A percentile compares a stretch with the other conserved stretches of the same genome.
These are phyloP conservation scores for Cucurbita pepo DNA, from an alignment of 306 rosid genomes.

Conservation along the genomic window DNA sequence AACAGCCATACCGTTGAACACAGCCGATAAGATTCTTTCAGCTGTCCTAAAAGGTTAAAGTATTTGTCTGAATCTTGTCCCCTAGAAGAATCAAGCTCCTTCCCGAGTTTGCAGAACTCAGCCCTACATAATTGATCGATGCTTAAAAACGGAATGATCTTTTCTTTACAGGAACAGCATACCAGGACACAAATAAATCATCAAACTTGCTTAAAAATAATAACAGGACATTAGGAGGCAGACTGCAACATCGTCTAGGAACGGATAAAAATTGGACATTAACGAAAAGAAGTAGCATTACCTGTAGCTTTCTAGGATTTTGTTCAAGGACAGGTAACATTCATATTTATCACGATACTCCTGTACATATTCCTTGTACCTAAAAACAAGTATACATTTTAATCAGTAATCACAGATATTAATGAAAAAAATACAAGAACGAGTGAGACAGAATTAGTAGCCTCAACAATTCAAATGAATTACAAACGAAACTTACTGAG, in stretches of 20 bases:
- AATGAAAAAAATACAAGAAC: background rate
- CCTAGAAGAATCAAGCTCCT: constrained; percentile 40
- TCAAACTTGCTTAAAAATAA: background rate
- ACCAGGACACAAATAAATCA: constrained; percentile 1
- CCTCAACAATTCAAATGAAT: background rate
- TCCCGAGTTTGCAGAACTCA: constrained; percentile 52
- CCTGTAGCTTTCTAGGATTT: constrained; percentile 73
- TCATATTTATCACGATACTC: constrained; percentile 81
- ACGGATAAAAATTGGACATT: background rate
- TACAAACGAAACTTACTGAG: constrained; percentile 52
- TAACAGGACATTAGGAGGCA: background rate
- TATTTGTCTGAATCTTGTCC: constrained; percentile 51
- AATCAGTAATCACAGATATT: constrained; percentile 14
- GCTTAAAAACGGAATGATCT: background rate
- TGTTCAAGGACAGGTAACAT: constrained; percentile 67
- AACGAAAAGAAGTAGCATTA: constrained; percentile 10
- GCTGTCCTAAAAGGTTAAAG: constrained; percentile 30
- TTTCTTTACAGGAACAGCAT: background rate
- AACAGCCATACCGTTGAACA: constrained; percentile 46
- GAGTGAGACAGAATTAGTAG: background rate
- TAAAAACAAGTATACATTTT: constrained; percentile 2
- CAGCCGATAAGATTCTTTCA: constrained; percentile 53
- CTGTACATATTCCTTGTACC: constrained; percentile 78
- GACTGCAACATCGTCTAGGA: background rate
- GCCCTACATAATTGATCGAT: constrained; percentile 23